Evolutionary conservation across 129 eudicot species (phyloP).

Genomic region (Centella asiatica): DNA sequence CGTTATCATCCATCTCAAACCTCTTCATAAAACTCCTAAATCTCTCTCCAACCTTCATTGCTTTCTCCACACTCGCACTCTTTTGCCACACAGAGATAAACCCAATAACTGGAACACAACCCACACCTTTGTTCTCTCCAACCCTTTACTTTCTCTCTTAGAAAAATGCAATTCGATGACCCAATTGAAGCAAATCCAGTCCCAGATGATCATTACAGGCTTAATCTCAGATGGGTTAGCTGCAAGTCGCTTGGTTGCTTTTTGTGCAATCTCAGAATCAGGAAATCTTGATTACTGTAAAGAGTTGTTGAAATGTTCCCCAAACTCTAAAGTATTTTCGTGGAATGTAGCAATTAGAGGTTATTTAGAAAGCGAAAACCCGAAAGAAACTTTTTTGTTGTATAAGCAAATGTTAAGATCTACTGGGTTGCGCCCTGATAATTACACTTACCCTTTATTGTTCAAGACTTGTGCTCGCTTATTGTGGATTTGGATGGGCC

Average conservation of each 20-base stretch:
- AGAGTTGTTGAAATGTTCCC: neutral
- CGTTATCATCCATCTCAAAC: neutral
- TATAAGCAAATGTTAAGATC: neutral
- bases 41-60: neutral
- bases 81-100: constrained; percentile 6
- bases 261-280: neutral
- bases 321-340: constrained; percentile 7
- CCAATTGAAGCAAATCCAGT: neutral
- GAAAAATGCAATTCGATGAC: constrained; percentile 14
- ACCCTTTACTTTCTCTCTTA: constrained; percentile 6
- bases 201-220: constrained; percentile 7
- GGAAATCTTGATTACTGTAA: constrained; percentile 4
- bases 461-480: neutral
- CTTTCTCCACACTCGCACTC: constrained; percentile 3
- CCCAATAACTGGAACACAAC: constrained; percentile 12
- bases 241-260: constrained; percentile 7
- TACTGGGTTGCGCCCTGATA: neutral
- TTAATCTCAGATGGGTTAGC: constrained; percentile 9
- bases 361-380: neutral
- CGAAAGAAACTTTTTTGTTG: neutral
- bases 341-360: constrained; percentile 11
- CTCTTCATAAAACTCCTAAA: neutral
- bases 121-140: constrained; percentile 2
- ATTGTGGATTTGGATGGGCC: neutral
- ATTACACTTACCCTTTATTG: constrained; percentile 7